Evolutionary conservation across 129 eudicot species (phyloP), one percentile per base, ranked within the genome.

Genomic region (Escallonia rubra): DNA sequence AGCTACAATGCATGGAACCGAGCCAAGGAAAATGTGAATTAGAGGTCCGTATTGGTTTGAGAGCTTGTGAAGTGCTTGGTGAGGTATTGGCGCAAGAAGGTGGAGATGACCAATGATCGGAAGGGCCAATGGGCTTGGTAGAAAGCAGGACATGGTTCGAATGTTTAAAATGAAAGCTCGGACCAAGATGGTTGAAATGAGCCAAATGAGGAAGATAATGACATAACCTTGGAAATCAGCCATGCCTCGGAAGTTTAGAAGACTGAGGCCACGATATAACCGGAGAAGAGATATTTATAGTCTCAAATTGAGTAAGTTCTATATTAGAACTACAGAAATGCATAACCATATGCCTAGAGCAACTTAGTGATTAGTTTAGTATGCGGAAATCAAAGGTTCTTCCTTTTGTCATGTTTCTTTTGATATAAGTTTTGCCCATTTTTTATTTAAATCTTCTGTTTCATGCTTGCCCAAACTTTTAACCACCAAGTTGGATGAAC

Each of bases 81-180:
- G 96, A 15, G 87, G 87, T 69, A 75, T 75, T 39, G 91, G 87
- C 41, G 79, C 81, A 9, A 85, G 80, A 61, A 85, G 89, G 41
- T 88, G 86, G 43, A 88, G 85, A 61, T 85, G 91, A 23, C 91
- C 87, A 34, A 88, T 78, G 78, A 88, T 71, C 0, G 91, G 96
- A 39, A 82, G 66, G 6, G 73, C 74, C 4, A 56, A 58, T 4
- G 89, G 96, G 77, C 80, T 75, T 3, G 91, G 91, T 1, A 85
- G 89, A 56, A 82, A 88, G 65, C 42, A 63, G 13, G 65, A 41
- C 42, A 61, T 72, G 51, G 50, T 11, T 43, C 78, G 52, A 13
- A 53, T 64, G 40, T 57, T 70, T 23, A 69, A 43, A 9, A 79
- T 10, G 34, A 23, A 23, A 0, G 62, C 52, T 39, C 64, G 68